phyloP scores from a whole-genome alignment of 1,284 basidiomycete species.

The Cerioporus squamosus region DNA sequence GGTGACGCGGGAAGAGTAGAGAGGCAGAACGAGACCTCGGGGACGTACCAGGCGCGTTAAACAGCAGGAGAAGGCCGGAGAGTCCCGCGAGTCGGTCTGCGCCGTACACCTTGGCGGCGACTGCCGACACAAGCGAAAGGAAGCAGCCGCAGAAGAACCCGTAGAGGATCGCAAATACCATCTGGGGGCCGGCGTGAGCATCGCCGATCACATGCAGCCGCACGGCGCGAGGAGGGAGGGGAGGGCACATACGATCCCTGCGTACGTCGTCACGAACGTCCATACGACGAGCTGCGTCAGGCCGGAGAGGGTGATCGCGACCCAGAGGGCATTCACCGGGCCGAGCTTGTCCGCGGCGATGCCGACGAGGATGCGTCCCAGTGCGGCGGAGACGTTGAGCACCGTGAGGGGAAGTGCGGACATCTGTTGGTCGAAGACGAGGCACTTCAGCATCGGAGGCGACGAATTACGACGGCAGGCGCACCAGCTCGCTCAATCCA shows the following conservation, averaged over 20 bases:
- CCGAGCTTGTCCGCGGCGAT: constrained; percentile 25
- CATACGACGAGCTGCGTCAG: constrained; percentile 25
- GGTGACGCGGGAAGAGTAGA: not conserved
- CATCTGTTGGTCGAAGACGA: constrained; percentile 6
- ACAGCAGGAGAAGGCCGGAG: constrained; percentile 31
- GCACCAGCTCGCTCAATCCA: constrained; percentile 14
- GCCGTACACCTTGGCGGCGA: constrained; percentile 29
- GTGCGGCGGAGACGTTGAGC: constrained; percentile 24
- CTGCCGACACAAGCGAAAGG: constrained; percentile 30
- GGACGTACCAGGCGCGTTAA: constrained; percentile 30
- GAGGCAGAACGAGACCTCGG: not conserved
- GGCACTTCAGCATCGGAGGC: not conserved
- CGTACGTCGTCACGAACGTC: constrained; percentile 25
- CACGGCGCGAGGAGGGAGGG: not conserved
- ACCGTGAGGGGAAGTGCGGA: constrained; percentile 22
- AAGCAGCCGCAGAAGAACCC: constrained; percentile 33
- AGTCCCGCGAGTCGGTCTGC: constrained; percentile 29
- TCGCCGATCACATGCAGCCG: too few relatives aligned
- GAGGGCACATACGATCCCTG: constrained; percentile 21
- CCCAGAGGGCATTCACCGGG: constrained; percentile 24
- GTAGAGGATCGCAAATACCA: constrained; percentile 29
- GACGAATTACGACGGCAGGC: not conserved
- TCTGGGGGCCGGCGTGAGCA: constrained; percentile 15
- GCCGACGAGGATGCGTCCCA: constrained; percentile 22
- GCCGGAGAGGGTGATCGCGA: constrained; percentile 21